phyloP scores from a whole-genome alignment of 139 green algal species.

The Chlamydomonas sp. region DNA sequence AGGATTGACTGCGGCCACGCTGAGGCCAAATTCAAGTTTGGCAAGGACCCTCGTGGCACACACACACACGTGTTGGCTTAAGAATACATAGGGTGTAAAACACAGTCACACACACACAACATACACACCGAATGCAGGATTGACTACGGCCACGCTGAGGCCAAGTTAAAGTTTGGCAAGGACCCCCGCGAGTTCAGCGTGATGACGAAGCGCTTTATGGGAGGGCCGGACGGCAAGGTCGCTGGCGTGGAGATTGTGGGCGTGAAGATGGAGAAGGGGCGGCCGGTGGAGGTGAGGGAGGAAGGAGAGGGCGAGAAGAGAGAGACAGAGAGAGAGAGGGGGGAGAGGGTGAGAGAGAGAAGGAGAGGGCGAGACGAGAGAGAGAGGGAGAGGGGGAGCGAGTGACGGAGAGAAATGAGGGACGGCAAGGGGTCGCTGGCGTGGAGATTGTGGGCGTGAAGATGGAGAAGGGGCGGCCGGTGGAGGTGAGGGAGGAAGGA shows the following conservation, averaged over 20 bases:
- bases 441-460: conserved; percentile 64
- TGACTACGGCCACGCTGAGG: conserved; percentile 94
- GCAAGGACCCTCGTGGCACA: conserved; percentile 71
- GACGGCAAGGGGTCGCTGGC: conserved; percentile 68
- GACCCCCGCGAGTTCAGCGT: conserved; percentile 90
- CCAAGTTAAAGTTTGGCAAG: conserved; percentile 53
- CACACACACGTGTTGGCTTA: too few relatives aligned
- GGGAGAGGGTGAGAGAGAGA: too few relatives aligned
- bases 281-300: conserved; percentile 15
- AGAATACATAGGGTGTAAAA: too few relatives aligned
- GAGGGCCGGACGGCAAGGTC: conserved; percentile 63
- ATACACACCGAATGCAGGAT: too few relatives aligned
- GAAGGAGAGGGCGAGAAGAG: background rate
- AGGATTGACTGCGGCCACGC: conserved; percentile 90
- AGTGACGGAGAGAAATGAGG: too few relatives aligned
- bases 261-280: conserved; percentile 34
- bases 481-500: conserved; percentile 17
- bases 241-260: conserved; percentile 68
- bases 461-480: conserved; percentile 19
- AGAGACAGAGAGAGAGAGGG: too few relatives aligned
- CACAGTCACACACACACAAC: too few relatives aligned
- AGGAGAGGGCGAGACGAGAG: background rate
- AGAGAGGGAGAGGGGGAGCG: too few relatives aligned
- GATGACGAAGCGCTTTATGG: conserved; percentile 90
- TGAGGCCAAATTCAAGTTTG: conserved; percentile 66